Evolutionary conservation across 1,284 basidiomycete species (phyloP).

Genomic region (Cutaneotrichosporon spelunceum): DNA sequence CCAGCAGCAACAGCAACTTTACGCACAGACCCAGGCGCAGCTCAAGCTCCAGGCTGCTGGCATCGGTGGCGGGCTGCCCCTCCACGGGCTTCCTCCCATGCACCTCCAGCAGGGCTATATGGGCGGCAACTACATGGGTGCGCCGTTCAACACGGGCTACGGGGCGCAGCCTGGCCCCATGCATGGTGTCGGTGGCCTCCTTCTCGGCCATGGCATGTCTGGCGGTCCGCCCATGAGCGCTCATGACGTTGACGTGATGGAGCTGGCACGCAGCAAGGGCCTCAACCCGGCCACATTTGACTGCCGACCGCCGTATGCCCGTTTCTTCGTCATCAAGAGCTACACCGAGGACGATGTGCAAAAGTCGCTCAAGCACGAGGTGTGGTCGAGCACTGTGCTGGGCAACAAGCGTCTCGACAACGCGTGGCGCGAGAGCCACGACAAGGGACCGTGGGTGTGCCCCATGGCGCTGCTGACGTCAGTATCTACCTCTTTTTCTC

Average conservation of each 20-base stretch:
- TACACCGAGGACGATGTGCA: conserved; percentile 98
- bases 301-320: conserved; percentile 68
- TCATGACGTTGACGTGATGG: conserved; percentile 67
- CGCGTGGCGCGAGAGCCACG: conserved; percentile 84
- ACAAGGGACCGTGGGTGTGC: conserved; percentile 61
- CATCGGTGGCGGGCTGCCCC: conserved; percentile 13
- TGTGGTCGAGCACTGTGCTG: conserved; percentile 93
- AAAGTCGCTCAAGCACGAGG: conserved; percentile 92
- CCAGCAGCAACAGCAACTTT: conserved; percentile 29
- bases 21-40: conserved; percentile 19
- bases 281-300: conserved; percentile 88
- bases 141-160: conserved; percentile 25
- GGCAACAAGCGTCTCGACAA: conserved; percentile 93
- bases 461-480: neutral
- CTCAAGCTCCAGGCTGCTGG: conserved; percentile 23
- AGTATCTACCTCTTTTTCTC: conserved; percentile 90
- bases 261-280: conserved; percentile 78
- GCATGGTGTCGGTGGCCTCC: neutral
- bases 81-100: conserved; percentile 16
- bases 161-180: conserved; percentile 9
- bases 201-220: neutral
- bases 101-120: conserved; percentile 18
- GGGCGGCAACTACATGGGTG: conserved; percentile 18
- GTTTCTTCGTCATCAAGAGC: conserved; percentile 95
- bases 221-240: conserved; percentile 17